Evolutionary conservation across 2,329 filamentous ascomycete genomes (phyloP).

Genomic region (Tolypocladium nubicola): DNA sequence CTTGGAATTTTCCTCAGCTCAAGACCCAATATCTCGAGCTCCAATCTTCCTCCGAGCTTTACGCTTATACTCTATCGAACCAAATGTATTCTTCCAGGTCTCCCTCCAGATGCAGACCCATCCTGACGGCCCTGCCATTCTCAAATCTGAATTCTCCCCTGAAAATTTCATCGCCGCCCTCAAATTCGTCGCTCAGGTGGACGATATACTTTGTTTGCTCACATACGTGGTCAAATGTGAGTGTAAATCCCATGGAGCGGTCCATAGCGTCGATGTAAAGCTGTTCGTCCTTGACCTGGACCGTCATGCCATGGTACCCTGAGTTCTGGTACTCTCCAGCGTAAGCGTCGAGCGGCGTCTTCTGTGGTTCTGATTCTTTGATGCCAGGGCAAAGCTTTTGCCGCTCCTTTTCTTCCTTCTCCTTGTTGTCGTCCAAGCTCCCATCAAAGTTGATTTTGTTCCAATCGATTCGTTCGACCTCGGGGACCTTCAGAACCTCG

Average conservation of each 20-base stretch:
- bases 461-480: background rate
- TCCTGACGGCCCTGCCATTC: background rate
- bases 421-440: background rate
- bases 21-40: no score
- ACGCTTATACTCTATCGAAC: background rate
- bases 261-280: slow-evolving; percentile 16
- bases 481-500: slow-evolving; percentile 2
- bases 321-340: slow-evolving; percentile 13
- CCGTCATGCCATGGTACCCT: slow-evolving; percentile 13
- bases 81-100: slow-evolving; percentile 3
- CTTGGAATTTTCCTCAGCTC: background rate
- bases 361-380: slow-evolving; percentile 1
- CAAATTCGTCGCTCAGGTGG: background rate
- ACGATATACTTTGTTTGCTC: slow-evolving; percentile 8
- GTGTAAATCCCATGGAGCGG: slow-evolving; percentile 15
- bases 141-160: slow-evolving; percentile 3
- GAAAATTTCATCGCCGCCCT: background rate
- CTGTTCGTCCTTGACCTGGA: slow-evolving; percentile 7
- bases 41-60: background rate
- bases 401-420: background rate
- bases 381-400: slow-evolving; percentile 3
- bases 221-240: slow-evolving; percentile 8
- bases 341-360: slow-evolving; percentile 7
- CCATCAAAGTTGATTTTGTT: background rate
- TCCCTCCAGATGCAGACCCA: slow-evolving; percentile 2